Evolutionary conservation across 1,139 yeast species (phyloP).

Genomic region (Kurtzmaniella natalensis): DNA sequence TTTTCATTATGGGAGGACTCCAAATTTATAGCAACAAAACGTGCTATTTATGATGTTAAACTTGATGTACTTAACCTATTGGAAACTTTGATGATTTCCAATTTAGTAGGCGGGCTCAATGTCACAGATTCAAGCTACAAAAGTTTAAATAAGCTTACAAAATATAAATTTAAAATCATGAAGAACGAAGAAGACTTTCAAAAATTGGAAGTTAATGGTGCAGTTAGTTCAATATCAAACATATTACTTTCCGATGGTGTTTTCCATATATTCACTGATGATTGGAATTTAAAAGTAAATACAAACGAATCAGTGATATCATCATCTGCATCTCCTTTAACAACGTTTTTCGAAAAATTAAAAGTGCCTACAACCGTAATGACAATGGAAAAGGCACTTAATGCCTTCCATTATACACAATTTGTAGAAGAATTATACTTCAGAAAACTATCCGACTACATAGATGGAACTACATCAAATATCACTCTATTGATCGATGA

Average conservation of each 20-base stretch:
- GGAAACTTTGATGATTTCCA: slow-evolving; percentile 22
- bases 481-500: slow-evolving; percentile 58
- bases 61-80: slow-evolving; percentile 26
- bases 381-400: slow-evolving; percentile 68
- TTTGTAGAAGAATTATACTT: slow-evolving; percentile 70
- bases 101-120: slow-evolving; percentile 29
- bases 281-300: slow-evolving; percentile 12
- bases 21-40: slow-evolving; percentile 22
- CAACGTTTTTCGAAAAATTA: slow-evolving; percentile 27
- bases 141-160: slow-evolving; percentile 9
- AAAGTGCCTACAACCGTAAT: slow-evolving; percentile 33
- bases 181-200: not conserved
- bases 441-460: slow-evolving; percentile 51
- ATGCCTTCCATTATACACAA: slow-evolving; percentile 62
- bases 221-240: slow-evolving; percentile 22
- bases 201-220: not conserved
- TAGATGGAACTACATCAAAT: slow-evolving; percentile 46
- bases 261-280: slow-evolving; percentile 47
- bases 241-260: slow-evolving; percentile 55
- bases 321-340: no score
- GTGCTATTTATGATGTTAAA: slow-evolving; percentile 29
- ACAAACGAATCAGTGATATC: no score
- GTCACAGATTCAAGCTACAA: slow-evolving; percentile 16
- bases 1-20: slow-evolving; percentile 22
- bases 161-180: not conserved